Evolutionary conservation across 495 filamentous ascomycete species (phyloP).

Genomic region (Lophiostoma macrostomum): DNA sequence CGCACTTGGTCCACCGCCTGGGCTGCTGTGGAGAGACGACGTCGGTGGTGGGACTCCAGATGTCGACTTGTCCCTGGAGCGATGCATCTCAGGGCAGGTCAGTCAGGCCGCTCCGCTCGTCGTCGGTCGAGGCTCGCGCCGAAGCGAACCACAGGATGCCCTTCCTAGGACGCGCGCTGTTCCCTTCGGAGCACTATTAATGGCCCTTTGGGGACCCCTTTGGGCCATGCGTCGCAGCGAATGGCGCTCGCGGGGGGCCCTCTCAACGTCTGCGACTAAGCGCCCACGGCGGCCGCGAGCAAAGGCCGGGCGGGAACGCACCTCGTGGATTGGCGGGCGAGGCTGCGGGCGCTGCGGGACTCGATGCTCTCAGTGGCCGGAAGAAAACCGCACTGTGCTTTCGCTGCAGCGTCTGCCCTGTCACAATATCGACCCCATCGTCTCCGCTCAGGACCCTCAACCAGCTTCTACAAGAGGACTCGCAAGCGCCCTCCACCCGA

Average conservation of each 20-base stretch:
- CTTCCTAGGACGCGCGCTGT: too few species aligned
- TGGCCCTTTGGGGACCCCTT: slow-evolving; percentile 16
- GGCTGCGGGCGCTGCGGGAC: slow-evolving; percentile 7
- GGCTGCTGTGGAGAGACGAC: too few species aligned
- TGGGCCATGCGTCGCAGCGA: slow-evolving; percentile 12
- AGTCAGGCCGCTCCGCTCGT: too few species aligned
- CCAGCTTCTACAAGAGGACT: slow-evolving; percentile 39
- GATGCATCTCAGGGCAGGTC: too few species aligned
- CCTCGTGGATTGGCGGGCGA: slow-evolving; percentile 18
- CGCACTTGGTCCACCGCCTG: too few species aligned
- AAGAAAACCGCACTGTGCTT: slow-evolving; percentile 16
- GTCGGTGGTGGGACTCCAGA: too few species aligned
- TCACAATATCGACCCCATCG: slow-evolving; percentile 17
- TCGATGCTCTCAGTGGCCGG: slow-evolving; percentile 19
- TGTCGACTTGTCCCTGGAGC: too few species aligned
- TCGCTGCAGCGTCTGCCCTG: slow-evolving; percentile 21
- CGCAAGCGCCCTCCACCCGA: slow-evolving; percentile 37
- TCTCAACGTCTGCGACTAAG: slow-evolving; percentile 11
- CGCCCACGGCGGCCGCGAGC: slow-evolving; percentile 12
- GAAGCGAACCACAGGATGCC: slow-evolving; percentile 8
- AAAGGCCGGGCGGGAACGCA: slow-evolving; percentile 19
- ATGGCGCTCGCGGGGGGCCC: slow-evolving; percentile 11
- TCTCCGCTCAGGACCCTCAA: slow-evolving; percentile 12
- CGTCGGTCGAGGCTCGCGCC: slow-evolving; percentile 19
- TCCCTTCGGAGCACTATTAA: slow-evolving; percentile 16